Percentiles rank a stretch among this genome's conserved stretches.
Conservation (phyloP, 257 asterid species). For the Nemophila menziesii region DNA sequence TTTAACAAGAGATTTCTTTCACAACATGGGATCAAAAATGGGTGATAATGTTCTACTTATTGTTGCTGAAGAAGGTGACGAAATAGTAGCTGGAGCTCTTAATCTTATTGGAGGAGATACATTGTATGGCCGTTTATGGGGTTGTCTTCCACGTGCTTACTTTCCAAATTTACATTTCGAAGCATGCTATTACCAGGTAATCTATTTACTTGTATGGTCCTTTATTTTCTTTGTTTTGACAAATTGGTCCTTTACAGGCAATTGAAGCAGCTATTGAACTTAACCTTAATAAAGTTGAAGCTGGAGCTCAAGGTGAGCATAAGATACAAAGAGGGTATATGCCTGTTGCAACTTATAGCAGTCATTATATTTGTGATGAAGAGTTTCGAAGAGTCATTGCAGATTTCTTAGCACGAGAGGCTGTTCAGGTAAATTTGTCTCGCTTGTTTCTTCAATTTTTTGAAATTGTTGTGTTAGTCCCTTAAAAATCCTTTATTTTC, state of each 20-base stretch:
- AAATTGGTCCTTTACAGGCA: constrained; percentile 44
- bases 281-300: constrained; percentile 74
- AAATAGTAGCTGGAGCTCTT: constrained; percentile 84
- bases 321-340: constrained; percentile 92
- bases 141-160: constrained; percentile 78
- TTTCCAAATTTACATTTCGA: constrained; percentile 89
- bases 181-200: constrained; percentile 96
- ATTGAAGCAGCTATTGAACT: constrained; percentile 94
- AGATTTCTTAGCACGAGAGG: constrained; percentile 71
- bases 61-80: constrained; percentile 75
- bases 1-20: constrained; percentile 89
- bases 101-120: constrained; percentile 90
- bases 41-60: constrained; percentile 77
- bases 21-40: constrained; percentile 81
- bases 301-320: constrained; percentile 99
- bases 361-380: constrained; percentile 66
- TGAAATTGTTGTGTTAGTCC: too few species aligned
- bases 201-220: not conserved
- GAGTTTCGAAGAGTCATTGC: constrained; percentile 59
- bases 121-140: constrained; percentile 92
- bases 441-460: too few species aligned
- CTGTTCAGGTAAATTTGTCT: constrained; percentile 50
- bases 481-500: too few species aligned
- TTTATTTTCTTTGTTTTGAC: not conserved
- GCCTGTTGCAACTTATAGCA: constrained; percentile 81